Evolutionary conservation across 257 asterid genomes (phyloP).

Genomic region (Ajuga chamaepitys): DNA sequence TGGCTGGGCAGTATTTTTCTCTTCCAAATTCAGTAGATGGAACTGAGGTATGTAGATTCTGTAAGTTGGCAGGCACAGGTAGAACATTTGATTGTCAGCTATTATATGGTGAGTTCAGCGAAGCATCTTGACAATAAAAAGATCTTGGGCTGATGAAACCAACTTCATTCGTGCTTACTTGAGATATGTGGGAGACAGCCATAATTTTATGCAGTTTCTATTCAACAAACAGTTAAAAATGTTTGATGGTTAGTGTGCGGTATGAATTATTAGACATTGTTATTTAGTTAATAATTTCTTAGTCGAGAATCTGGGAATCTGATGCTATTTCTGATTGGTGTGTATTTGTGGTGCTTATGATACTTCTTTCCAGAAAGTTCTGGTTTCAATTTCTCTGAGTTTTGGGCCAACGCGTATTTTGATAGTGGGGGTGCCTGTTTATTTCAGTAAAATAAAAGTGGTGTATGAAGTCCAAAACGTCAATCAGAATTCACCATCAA

Average conservation of each 20-base stretch:
- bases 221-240: not conserved
- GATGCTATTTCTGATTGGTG: not conserved
- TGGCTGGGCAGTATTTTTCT: not conserved
- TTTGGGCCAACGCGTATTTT: not conserved
- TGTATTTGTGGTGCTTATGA: not conserved
- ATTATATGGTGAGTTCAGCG: conserved; percentile 6
- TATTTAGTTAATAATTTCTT: not conserved
- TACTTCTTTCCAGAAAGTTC: not conserved
- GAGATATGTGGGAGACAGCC: not conserved
- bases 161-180: not conserved
- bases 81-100: conserved; percentile 2
- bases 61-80: not conserved
- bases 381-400: not conserved
- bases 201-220: not conserved
- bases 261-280: not conserved
- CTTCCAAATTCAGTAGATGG: too few species aligned
- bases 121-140: not conserved
- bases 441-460: not conserved
- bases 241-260: not conserved
- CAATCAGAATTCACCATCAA: not conserved
- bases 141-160: not conserved
- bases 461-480: not conserved
- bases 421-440: not conserved
- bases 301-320: not conserved
- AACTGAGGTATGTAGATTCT: conserved; percentile 5